Base-by-base conservation (phyloP, 2,329 filamentous ascomycete genomes). In the Cladosporium sp. region DNA sequence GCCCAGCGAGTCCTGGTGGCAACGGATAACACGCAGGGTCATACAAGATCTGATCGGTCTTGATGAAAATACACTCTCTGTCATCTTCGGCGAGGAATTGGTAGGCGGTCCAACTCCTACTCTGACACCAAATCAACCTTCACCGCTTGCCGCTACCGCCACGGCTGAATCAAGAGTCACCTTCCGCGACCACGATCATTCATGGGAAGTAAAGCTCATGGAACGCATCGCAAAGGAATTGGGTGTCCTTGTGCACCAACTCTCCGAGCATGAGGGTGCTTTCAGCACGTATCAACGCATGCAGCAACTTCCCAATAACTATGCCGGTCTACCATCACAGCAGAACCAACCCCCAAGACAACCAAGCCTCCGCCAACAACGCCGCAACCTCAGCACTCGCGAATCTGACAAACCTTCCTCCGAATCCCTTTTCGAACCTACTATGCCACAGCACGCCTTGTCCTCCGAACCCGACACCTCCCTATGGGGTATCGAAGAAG, bases 1-100 rank as follows among this genome's bases (percentile, higher is more conserved):
- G 51, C 70, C 45, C 75, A 78, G 4, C 42, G 86, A 91, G 63
- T 87, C 88, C 1, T 83, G 95, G 64, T 90, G 91, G 85, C 86
- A 87, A 61, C 84, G 88, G 11, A 84, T 97, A 51, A 96, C 93
- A 2, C 85, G 89, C 59, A 90, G 87, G 67, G 88, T 97, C 28
- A 91, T 99, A 66, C 85, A 87, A 55, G 92, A 97, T 70, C 77
- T 99, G 43, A 89, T 97, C 71, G 93, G 93, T 8, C 89, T 99
- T 58, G 92, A 97, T 67, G 91, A 97, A 63, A 84, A 84, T 51
- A 79, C 94, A 19, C 81, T 99, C 8, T 89, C 89, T 0, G 86
- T 97, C 51, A 86, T 99, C 8, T 88, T 97, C 58, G 94, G 94
- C 12, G 92, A 97, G 71, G 78, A 84, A 2, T 75, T 96, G 22